A percentile compares a stretch with the other conserved stretches of the same genome.
These are phyloP conservation scores for Mycocentrospora acerina DNA, from an alignment of 2,329 filamentous ascomycete species.

Conservation along the genomic window DNA sequence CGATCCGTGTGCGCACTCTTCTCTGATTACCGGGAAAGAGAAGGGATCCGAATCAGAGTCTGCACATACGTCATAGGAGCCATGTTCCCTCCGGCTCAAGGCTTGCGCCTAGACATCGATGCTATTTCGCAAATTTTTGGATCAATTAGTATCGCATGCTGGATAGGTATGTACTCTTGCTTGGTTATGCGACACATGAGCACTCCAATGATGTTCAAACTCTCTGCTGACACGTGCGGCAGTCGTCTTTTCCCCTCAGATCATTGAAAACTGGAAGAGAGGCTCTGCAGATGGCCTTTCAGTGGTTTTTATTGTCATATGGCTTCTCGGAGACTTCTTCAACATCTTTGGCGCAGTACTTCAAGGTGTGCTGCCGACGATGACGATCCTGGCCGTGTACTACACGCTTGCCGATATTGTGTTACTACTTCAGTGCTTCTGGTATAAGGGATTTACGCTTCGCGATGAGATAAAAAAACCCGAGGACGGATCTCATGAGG, in stretches of 20 bases:
- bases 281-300: slow-evolving; percentile 84
- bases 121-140: slow-evolving; percentile 92
- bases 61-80: slow-evolving; percentile 33
- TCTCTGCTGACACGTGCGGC: slow-evolving; percentile 11
- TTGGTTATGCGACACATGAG: neutral
- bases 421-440: slow-evolving; percentile 86
- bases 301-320: slow-evolving; percentile 87
- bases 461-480: slow-evolving; percentile 34
- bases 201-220: neutral
- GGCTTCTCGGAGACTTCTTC: slow-evolving; percentile 93
- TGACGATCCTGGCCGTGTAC: slow-evolving; percentile 93
- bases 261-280: slow-evolving; percentile 89
- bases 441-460: slow-evolving; percentile 78
- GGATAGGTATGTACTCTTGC: slow-evolving; percentile 59
- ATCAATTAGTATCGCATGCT: slow-evolving; percentile 94
- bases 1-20: too few species aligned
- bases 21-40: neutral
- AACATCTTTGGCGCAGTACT: slow-evolving; percentile 92
- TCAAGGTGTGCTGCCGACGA: slow-evolving; percentile 89
- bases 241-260: slow-evolving; percentile 93
- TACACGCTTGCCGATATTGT: slow-evolving; percentile 92
- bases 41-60: neutral
- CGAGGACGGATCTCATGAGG: slow-evolving; percentile 21
- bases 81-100: slow-evolving; percentile 57
- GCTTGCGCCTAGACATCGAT: slow-evolving; percentile 76